Percentiles rank a stretch among this genome's conserved stretches.
Conservation (phyloP, 2,329 filamentous ascomycete species). For the Monosporascus sp. region DNA sequence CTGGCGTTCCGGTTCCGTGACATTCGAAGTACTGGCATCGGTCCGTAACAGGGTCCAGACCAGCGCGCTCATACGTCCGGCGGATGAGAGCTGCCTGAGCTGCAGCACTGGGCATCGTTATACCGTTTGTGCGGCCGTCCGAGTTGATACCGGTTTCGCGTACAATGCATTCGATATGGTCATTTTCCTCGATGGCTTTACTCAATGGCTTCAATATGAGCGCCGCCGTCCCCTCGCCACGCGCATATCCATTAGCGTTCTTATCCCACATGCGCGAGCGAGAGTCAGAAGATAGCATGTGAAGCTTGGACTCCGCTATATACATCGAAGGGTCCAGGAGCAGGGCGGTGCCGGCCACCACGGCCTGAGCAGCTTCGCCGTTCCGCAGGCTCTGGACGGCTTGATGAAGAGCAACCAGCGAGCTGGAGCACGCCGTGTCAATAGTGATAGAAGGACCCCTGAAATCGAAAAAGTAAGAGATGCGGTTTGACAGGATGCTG, state of each 20-base stretch:
- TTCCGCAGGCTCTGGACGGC: constrained; percentile 3
- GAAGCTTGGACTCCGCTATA: constrained; percentile 3
- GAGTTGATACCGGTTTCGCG: constrained; percentile 15
- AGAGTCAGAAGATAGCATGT: constrained; percentile 15
- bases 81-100: constrained; percentile 28
- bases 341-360: constrained; percentile 2
- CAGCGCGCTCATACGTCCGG: constrained; percentile 26
- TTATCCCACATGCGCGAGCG: constrained; percentile 26
- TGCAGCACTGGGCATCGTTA: constrained; percentile 33
- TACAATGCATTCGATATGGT: constrained; percentile 24
- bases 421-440: constrained; percentile 10
- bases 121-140: constrained; percentile 18
- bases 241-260: constrained; percentile 25
- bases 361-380: constrained; percentile 1
- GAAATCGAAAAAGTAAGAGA: constrained; percentile 9
- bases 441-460: constrained; percentile 6
- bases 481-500: not conserved
- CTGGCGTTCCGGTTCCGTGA: not conserved
- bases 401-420: constrained; percentile 6
- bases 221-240: constrained; percentile 24
- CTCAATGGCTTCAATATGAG: constrained; percentile 24
- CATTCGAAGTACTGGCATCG: constrained; percentile 13
- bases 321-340: not conserved
- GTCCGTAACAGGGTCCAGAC: constrained; percentile 12
- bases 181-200: constrained; percentile 21